Percentiles rank a stretch among this genome's conserved stretches.
phyloP scores from a whole-genome alignment of 495 filamentous ascomycete genomes.

The Penicillium crystallinum region DNA sequence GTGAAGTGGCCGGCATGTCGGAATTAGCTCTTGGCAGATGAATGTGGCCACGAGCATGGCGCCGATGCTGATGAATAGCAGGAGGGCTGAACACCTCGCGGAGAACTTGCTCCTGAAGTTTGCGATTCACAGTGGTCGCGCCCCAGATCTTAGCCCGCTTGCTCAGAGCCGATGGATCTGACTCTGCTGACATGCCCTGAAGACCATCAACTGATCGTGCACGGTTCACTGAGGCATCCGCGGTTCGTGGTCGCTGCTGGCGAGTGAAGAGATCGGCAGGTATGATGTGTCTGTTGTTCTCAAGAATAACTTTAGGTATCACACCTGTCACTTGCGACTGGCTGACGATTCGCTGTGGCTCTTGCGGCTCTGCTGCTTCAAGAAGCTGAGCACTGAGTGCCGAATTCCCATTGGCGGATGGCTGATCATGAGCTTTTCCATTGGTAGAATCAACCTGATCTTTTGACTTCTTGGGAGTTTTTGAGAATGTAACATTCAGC shows the following conservation, averaged over 20 bases:
- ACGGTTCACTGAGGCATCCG: slow-evolving; percentile 19
- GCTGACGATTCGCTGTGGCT: slow-evolving; percentile 67
- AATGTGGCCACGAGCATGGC: slow-evolving; percentile 58
- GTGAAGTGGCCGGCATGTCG: slow-evolving; percentile 21
- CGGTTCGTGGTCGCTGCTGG: slow-evolving; percentile 26
- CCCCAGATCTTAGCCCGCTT: slow-evolving; percentile 72
- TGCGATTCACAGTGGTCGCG: slow-evolving; percentile 87
- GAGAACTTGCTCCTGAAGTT: slow-evolving; percentile 84
- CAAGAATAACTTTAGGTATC: slow-evolving; percentile 88
- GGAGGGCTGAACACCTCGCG: slow-evolving; percentile 89
- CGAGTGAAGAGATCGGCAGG: slow-evolving; percentile 68
- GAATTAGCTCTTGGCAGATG: slow-evolving; percentile 43
- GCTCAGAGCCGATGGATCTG: slow-evolving; percentile 22
- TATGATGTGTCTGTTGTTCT: slow-evolving; percentile 93
- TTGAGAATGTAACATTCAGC: slow-evolving; percentile 93
- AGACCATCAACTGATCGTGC: slow-evolving; percentile 18
- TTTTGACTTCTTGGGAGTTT: slow-evolving; percentile 65
- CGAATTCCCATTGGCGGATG: slow-evolving; percentile 16
- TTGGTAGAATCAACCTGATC: slow-evolving; percentile 20
- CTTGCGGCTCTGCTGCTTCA: slow-evolving; percentile 40
- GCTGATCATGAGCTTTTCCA: slow-evolving; percentile 13
- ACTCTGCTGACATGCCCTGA: slow-evolving; percentile 9
- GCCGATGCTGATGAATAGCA: slow-evolving; percentile 62
- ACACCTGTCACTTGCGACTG: slow-evolving; percentile 62
- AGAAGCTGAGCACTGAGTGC: slow-evolving; percentile 11